These are phyloP conservation scores for Lantana camara DNA, from an alignment of 257 asterid species.

Conservation along the genomic window DNA sequence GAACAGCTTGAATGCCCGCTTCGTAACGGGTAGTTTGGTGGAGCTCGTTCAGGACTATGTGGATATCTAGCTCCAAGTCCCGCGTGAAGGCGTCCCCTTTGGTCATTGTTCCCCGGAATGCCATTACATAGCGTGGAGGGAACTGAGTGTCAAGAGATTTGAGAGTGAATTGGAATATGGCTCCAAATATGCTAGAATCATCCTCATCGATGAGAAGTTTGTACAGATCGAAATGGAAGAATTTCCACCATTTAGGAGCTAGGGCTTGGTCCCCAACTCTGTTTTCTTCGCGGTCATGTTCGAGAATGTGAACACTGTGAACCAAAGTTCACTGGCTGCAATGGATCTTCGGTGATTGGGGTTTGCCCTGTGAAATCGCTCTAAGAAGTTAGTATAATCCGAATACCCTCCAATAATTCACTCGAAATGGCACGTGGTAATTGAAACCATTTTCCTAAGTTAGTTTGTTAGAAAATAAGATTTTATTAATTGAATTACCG, in stretches of 20 bases:
- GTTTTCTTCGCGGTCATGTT: constrained; percentile 81
- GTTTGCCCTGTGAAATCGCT: constrained; percentile 58
- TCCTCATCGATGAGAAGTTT: constrained; percentile 63
- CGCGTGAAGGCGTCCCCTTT: constrained; percentile 73
- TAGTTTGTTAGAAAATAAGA: too few species aligned
- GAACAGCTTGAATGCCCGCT: constrained; percentile 67
- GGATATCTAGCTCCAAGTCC: constrained; percentile 71
- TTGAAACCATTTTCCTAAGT: too few species aligned
- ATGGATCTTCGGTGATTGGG: constrained; percentile 63
- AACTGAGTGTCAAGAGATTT: constrained; percentile 7
- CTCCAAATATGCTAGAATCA: constrained; percentile 80
- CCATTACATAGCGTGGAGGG: constrained; percentile 63
- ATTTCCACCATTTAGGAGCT: constrained; percentile 89
- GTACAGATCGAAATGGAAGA: constrained; percentile 62
- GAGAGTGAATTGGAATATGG: constrained; percentile 55
- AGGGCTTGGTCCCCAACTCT: constrained; percentile 66
- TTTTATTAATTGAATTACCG: too few species aligned
- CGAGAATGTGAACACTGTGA: constrained; percentile 76
- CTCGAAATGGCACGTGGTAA: too few species aligned
- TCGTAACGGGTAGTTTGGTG: constrained; percentile 83
- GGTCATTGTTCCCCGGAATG: constrained; percentile 82
- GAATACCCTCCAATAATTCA: too few species aligned
- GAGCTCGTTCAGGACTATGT: constrained; percentile 65
- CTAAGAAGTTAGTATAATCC: background rate
- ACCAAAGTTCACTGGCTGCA: constrained; percentile 92